A percentile compares a stretch with the other conserved stretches of the same genome.
These are phyloP conservation scores for Chalciporus pseudorubinellus DNA, from an alignment of 768 basidiomycete species.

Conservation along the genomic window DNA sequence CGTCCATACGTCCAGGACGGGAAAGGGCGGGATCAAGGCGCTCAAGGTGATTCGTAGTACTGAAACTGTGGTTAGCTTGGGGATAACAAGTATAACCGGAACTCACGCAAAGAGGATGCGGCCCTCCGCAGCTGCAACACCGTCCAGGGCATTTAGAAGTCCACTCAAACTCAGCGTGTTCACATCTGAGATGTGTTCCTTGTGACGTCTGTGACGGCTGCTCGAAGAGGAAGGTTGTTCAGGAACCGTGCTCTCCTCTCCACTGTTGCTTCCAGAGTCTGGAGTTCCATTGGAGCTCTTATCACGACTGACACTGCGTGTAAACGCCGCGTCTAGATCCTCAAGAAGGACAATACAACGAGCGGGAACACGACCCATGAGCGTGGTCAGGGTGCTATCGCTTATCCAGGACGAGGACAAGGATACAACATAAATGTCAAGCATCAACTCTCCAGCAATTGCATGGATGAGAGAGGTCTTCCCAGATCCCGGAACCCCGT, in stretches of 20 bases:
- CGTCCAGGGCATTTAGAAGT: slow-evolving; percentile 80
- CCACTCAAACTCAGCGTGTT: slow-evolving; percentile 83
- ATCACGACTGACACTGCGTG: slow-evolving; percentile 68
- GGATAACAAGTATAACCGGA: background rate
- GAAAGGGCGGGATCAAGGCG: slow-evolving; percentile 86
- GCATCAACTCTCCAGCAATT: slow-evolving; percentile 82
- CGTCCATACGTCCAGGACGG: slow-evolving; percentile 91
- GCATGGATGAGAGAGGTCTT: slow-evolving; percentile 87
- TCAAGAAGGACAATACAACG: slow-evolving; percentile 86
- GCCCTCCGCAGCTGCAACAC: slow-evolving; percentile 84
- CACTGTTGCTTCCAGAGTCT: slow-evolving; percentile 33
- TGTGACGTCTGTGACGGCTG: slow-evolving; percentile 44
- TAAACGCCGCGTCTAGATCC: slow-evolving; percentile 88
- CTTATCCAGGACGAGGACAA: slow-evolving; percentile 85
- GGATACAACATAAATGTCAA: slow-evolving; percentile 91
- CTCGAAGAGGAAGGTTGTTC: slow-evolving; percentile 33
- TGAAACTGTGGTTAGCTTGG: slow-evolving; percentile 26
- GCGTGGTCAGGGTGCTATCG: slow-evolving; percentile 78
- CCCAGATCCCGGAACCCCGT: slow-evolving; percentile 83
- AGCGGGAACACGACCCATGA: slow-evolving; percentile 85
- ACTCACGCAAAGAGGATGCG: slow-evolving; percentile 86
- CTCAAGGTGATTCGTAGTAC: slow-evolving; percentile 90
- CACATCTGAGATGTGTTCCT: slow-evolving; percentile 67
- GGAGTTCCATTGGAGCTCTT: slow-evolving; percentile 48
- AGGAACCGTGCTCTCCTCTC: slow-evolving; percentile 31